A percentile compares a stretch with the other conserved stretches of the same genome.
These are phyloP conservation scores for Gracilaria gracilis DNA, from an alignment of 23 red algal species.

Conservation along the genomic window DNA sequence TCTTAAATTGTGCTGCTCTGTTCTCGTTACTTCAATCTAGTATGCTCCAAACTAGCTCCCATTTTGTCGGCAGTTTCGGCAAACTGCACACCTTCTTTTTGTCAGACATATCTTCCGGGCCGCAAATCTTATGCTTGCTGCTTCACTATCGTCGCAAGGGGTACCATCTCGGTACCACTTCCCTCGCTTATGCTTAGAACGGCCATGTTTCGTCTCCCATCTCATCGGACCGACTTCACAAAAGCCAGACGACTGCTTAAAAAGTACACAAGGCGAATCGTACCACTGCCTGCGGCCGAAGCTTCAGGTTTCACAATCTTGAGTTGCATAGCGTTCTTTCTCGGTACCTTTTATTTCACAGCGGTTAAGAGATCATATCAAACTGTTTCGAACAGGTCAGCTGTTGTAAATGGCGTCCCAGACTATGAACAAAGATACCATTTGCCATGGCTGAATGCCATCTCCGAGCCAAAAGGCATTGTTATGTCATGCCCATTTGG, in stretches of 20 bases:
- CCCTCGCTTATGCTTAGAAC: background rate
- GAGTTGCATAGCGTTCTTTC: constrained; percentile 20
- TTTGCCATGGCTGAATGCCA: background rate
- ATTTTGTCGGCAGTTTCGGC: background rate
- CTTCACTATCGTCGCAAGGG: background rate
- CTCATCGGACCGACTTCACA: background rate
- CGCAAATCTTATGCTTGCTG: background rate
- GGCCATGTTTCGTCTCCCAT: background rate
- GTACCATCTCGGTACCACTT: background rate
- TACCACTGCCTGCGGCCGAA: background rate
- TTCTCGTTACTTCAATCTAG: background rate
- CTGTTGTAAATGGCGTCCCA: background rate
- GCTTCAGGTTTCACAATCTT: constrained; percentile 13
- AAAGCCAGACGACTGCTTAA: background rate
- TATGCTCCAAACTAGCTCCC: background rate
- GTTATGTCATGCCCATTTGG: constrained; percentile 65
- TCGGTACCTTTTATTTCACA: background rate
- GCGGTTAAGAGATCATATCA: background rate
- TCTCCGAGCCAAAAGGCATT: background rate
- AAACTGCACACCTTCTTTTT: background rate
- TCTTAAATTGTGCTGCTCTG: background rate
- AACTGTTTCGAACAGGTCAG: background rate
- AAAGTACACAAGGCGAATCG: background rate
- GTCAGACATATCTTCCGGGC: background rate
- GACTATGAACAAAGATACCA: background rate